Conservation (phyloP, 2,329 filamentous ascomycete genomes). For the Epichloe hybrida region DNA sequence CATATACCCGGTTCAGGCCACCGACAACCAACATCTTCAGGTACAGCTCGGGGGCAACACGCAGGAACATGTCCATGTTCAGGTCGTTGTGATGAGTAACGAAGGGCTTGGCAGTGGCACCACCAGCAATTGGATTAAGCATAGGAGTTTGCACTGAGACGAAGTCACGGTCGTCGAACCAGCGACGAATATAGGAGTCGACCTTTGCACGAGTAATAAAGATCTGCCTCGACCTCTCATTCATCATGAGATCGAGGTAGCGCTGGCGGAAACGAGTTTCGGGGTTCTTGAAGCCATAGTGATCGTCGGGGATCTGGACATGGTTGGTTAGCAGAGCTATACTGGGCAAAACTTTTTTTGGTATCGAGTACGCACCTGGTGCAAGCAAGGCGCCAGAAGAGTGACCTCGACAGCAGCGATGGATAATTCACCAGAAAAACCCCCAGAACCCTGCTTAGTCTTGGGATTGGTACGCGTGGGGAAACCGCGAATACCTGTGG, state of each 20-base stretch:
- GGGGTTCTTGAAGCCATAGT: slow-evolving; percentile 90
- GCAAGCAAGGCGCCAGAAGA: slow-evolving; percentile 80
- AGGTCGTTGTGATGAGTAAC: slow-evolving; percentile 92
- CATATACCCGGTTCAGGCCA: slow-evolving; percentile 87
- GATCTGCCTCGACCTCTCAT: slow-evolving; percentile 70
- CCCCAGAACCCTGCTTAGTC: slow-evolving; percentile 67
- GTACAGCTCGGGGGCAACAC: slow-evolving; percentile 82
- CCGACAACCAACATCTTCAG: slow-evolving; percentile 95
- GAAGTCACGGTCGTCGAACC: slow-evolving; percentile 79
- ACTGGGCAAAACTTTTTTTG: not conserved
- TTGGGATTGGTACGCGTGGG: slow-evolving; percentile 64
- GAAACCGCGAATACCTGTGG: slow-evolving; percentile 17
- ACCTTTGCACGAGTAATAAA: slow-evolving; percentile 81
- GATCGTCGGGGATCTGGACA: slow-evolving; percentile 56
- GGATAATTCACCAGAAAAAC: slow-evolving; percentile 62
- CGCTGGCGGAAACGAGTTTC: slow-evolving; percentile 88
- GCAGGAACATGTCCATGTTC: slow-evolving; percentile 88
- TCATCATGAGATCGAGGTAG: slow-evolving; percentile 95
- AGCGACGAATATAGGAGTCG: slow-evolving; percentile 74
- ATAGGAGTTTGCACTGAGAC: slow-evolving; percentile 94
- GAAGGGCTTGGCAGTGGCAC: slow-evolving; percentile 88
- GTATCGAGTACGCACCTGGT: slow-evolving; percentile 46
- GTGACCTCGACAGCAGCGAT: slow-evolving; percentile 82
- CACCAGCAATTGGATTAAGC: slow-evolving; percentile 91
- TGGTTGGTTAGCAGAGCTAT: not conserved